These are phyloP conservation scores for Xylariaceae sp. DNA, from an alignment of 2,329 filamentous ascomycete genomes.

Conservation along the genomic window DNA sequence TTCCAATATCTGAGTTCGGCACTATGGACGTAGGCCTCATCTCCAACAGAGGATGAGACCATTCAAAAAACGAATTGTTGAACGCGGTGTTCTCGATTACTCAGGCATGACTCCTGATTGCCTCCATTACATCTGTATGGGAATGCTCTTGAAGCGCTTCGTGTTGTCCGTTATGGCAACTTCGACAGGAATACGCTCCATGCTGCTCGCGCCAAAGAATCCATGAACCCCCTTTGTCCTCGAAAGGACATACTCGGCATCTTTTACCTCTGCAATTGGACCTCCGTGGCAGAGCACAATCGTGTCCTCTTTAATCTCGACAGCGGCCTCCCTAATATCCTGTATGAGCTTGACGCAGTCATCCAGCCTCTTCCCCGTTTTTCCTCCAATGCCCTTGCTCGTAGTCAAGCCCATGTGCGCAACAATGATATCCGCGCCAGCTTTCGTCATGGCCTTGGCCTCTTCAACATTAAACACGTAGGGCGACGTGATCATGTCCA, in stretches of 20 bases:
- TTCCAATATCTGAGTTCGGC: too few species aligned
- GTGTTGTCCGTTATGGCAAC: slow-evolving; percentile 52
- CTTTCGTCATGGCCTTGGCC: slow-evolving; percentile 56
- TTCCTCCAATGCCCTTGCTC: slow-evolving; percentile 59
- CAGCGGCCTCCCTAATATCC: slow-evolving; percentile 58
- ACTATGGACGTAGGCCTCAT: too few species aligned
- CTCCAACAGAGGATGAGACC: too few species aligned
- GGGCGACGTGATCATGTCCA: slow-evolving; percentile 63
- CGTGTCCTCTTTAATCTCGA: slow-evolving; percentile 50
- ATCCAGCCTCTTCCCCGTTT: slow-evolving; percentile 56
- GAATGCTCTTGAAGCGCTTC: slow-evolving; percentile 29
- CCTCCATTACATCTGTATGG: slow-evolving; percentile 5
- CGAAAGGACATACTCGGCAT: slow-evolving; percentile 59
- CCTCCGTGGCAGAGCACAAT: slow-evolving; percentile 69
- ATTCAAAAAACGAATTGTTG: too few species aligned
- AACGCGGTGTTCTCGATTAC: too few species aligned
- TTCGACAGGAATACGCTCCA: slow-evolving; percentile 67
- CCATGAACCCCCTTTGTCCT: slow-evolving; percentile 62
- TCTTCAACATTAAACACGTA: slow-evolving; percentile 65
- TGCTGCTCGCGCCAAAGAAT: slow-evolving; percentile 67
- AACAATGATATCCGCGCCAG: slow-evolving; percentile 63
- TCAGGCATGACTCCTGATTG: too few species aligned
- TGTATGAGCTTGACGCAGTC: slow-evolving; percentile 60
- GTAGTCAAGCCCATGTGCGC: slow-evolving; percentile 67
- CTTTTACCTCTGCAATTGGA: slow-evolving; percentile 59